Base-by-base conservation (phyloP, 2,329 filamentous ascomycete genomes). In the Xylaria hypoxylon region DNA sequence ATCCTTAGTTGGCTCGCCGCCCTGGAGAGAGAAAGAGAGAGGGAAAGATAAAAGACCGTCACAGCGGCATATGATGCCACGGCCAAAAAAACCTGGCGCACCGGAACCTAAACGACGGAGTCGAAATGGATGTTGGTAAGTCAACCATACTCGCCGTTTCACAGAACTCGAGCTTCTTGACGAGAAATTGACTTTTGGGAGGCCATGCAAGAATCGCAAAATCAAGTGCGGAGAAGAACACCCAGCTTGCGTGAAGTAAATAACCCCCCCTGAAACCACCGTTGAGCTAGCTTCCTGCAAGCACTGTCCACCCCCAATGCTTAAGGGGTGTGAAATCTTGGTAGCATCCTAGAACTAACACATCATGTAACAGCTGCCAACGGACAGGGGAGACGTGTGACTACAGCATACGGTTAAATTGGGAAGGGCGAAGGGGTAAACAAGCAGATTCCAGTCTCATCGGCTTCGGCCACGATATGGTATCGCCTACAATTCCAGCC, bases 221-320 rank as follows among this genome's bases (percentile, higher is more conserved):
- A 87, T 92, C 69, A 94, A 94, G 82, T 95, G 92, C 79, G 92
- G 90, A 69, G 92, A 95, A 78, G 89, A 92, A 75, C 90, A 90
- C 71, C 92, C 92, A 15, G 80, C 79, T 68, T 95, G 92, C 78
- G 74, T 85, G 55, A 94, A 93, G 83, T 85, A 80, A 68, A 64
- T 62, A 44, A 45, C 53, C 60, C 53, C 51, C 56, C 59, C 35
- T 55, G 45, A 38, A 38, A 38, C 53, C 35, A 44, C 35, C n/a
- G 31, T 38, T 67, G 42, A 50, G 47, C 42, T 59, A 60, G 59
- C 59, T 17, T 56, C 51, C 28, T 62, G 50, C 48, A 62, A 56
- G 56, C 63, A 10, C 58, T 59, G n/a, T 35, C 57, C 45, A 56
- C 22, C 28, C 45, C 44, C 62, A 55, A 45, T 42, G 50, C n/a